Evolutionary conservation across 768 basidiomycete genomes (phyloP), one percentile per base, ranked within the genome.

Genomic region (Kwoniella dejecticola): DNA sequence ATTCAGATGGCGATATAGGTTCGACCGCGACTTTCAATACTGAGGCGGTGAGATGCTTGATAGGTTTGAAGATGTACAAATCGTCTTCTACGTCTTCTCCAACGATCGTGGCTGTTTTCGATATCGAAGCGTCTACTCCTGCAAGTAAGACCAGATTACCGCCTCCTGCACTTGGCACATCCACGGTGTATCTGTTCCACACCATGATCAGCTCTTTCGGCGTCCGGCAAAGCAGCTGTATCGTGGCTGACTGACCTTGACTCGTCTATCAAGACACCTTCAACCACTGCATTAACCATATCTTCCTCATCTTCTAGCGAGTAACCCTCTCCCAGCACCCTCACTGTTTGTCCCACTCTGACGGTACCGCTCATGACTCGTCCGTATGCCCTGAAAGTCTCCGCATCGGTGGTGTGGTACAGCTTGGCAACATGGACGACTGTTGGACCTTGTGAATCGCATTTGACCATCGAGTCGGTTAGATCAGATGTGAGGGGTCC

Each of bases 301-400:
- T 99, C 96, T 80, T 99, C 96, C 81, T 98, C 95, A 67, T 99
- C 96, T 72, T 97, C 95, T n/a, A 91, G 90, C 13, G 93, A 95
- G 78, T 94, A 99, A 0, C 92, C 92, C 77, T 98, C 96, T 58
- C 96, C 96, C 6, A 99, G 82, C n/a, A 98, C 94, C 81, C 96
- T 97, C 65, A 99, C 83, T 31, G 87, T 82, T 83, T 85, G 84
- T 12, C 92, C 92, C 69, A 88, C 89, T 70, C 83, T 82, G 23
- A 97, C 79, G 0, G 94, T 96, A 19, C 96, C 96, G 68, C 91
- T 92, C 78, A 97, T 83, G 17, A 99, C 87, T 63, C 96, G 86
- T 36, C 95, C 96, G 73, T 94, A 97, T 6, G 96, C 91, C 54
- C 96, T 84, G 84, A 99, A 99, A 31, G 90, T 91, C 71, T 91